A percentile compares a stretch with the other conserved stretches of the same genome.
Evolutionary conservation across 495 filamentous ascomycete species (phyloP).

Genomic region (Talaromyces liani): DNA sequence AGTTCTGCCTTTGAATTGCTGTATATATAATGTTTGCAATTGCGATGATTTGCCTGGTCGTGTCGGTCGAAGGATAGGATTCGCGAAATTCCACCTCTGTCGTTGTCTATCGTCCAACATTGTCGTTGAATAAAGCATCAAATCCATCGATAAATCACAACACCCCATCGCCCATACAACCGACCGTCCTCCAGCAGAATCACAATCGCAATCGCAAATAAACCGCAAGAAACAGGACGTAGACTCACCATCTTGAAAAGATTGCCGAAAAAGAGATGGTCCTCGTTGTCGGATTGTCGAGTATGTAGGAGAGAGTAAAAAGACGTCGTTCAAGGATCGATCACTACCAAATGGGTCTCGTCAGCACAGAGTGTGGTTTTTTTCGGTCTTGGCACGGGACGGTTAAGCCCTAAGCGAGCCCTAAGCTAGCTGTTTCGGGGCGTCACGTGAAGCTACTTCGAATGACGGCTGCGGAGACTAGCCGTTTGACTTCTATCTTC

Average conservation of each 20-base stretch:
- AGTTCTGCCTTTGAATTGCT: background rate
- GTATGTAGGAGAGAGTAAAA: background rate
- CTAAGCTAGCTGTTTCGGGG: constrained; percentile 30
- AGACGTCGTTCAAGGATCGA: background rate
- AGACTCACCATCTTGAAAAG: constrained; percentile 51
- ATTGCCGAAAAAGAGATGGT: constrained; percentile 41
- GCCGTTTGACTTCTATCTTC: background rate
- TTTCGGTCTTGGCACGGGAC: constrained; percentile 35
- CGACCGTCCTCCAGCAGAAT: constrained; percentile 4
- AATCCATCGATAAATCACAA: background rate
- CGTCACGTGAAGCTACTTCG: background rate
- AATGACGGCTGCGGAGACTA: background rate
- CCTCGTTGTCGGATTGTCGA: constrained; percentile 21
- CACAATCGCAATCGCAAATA: constrained; percentile 13
- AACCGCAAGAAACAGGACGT: background rate
- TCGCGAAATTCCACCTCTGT: no score
- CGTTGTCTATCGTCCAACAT: background rate
- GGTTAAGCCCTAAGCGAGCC: constrained; percentile 39
- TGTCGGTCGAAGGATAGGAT: background rate
- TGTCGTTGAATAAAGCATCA: background rate
- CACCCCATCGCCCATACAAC: background rate
- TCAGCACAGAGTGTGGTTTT: constrained; percentile 27
- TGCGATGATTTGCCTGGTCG: background rate
- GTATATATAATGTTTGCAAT: background rate
- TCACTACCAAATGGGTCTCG: background rate